Percentiles rank a stretch among this genome's conserved stretches.
These are phyloP conservation scores for Rheum nobile DNA, from an alignment of 148 eudicot species.

Conservation along the genomic window DNA sequence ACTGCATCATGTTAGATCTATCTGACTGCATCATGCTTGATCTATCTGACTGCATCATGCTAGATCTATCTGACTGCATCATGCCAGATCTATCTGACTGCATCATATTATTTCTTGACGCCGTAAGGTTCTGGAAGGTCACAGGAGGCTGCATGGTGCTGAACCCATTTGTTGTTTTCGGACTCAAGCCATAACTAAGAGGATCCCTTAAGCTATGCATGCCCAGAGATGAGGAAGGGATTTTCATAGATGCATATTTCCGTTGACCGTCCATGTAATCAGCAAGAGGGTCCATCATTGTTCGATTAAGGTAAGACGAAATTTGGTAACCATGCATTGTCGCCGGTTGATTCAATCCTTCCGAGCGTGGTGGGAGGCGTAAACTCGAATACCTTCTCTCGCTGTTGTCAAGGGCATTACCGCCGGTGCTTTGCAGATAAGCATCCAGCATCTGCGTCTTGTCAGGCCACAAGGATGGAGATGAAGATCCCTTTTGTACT, in stretches of 20 bases:
- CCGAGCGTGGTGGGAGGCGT: slow-evolving; percentile 63
- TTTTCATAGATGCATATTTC: slow-evolving; percentile 29
- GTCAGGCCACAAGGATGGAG: slow-evolving; percentile 44
- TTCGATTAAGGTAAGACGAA: slow-evolving; percentile 38
- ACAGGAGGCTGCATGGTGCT: slow-evolving; percentile 45
- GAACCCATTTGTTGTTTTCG: slow-evolving; percentile 34
- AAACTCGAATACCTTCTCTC: slow-evolving; percentile 83
- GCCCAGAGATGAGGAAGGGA: slow-evolving; percentile 23
- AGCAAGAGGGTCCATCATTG: slow-evolving; percentile 42
- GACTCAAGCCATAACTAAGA: slow-evolving; percentile 28
- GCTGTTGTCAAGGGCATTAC: slow-evolving; percentile 27
- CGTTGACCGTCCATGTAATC: slow-evolving; percentile 34
- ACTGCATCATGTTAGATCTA: slow-evolving; percentile 8
- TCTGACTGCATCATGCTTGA: slow-evolving; percentile 35
- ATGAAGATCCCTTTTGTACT: slow-evolving; percentile 28
- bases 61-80: slow-evolving; percentile 24
- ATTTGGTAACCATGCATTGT: slow-evolving; percentile 78
- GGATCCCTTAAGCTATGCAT: slow-evolving; percentile 35
- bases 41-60: slow-evolving; percentile 36
- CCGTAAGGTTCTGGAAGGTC: slow-evolving; percentile 47
- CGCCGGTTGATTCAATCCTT: slow-evolving; percentile 63
- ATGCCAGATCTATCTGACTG: slow-evolving; percentile 29
- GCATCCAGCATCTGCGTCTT: slow-evolving; percentile 40
- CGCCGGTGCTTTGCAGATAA: slow-evolving; percentile 31
- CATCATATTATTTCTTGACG: slow-evolving; percentile 45